phyloP scores from a whole-genome alignment of 2,329 filamentous ascomycete genomes.

The Aureobasidium sp. region DNA sequence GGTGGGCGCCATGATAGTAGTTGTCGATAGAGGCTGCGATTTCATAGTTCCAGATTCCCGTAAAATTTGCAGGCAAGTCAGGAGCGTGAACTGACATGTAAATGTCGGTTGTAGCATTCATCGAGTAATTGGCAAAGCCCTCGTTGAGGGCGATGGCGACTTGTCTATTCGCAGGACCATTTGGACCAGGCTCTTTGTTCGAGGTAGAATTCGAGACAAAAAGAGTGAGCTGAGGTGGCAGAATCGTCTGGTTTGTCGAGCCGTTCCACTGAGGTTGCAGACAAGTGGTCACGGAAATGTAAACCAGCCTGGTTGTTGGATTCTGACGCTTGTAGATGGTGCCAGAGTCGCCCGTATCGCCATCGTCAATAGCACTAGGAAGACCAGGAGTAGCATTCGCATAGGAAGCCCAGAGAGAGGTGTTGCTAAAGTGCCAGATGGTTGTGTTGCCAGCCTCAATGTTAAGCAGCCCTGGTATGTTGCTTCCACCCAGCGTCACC shows the following conservation, averaged over 20 bases:
- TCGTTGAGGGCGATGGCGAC: conserved; percentile 49
- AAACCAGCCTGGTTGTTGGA: conserved; percentile 48
- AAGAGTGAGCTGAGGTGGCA: conserved; percentile 62
- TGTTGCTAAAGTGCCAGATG: conserved; percentile 57
- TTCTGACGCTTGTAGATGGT: conserved; percentile 20
- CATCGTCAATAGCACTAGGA: conserved; percentile 21
- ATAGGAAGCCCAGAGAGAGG: conserved; percentile 44
- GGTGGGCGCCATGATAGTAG: conserved; percentile 61
- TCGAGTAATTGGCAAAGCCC: conserved; percentile 61
- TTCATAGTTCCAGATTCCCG: conserved; percentile 69
- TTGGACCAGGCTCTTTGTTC: conserved; percentile 61
- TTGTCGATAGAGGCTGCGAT: conserved; percentile 75
- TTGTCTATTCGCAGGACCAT: conserved; percentile 31
- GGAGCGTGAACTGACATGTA: conserved; percentile 73
- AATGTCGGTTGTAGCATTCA: conserved; percentile 58
- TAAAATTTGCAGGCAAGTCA: conserved; percentile 51
- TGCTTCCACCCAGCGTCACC: conserved; percentile 44
- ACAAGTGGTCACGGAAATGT: conserved; percentile 82
- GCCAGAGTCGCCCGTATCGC: conserved; percentile 8
- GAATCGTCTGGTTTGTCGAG: conserved; percentile 36
- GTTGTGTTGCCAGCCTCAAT: conserved; percentile 56
- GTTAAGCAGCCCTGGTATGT: conserved; percentile 54
- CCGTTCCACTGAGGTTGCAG: conserved; percentile 58
- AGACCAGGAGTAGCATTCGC: conserved; percentile 23
- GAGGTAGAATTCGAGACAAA: conserved; percentile 60